Percentiles rank a stretch among this genome's conserved stretches.
These are phyloP conservation scores for Penicillium polonicum DNA, from an alignment of 2,329 filamentous ascomycete genomes.

Conservation along the genomic window DNA sequence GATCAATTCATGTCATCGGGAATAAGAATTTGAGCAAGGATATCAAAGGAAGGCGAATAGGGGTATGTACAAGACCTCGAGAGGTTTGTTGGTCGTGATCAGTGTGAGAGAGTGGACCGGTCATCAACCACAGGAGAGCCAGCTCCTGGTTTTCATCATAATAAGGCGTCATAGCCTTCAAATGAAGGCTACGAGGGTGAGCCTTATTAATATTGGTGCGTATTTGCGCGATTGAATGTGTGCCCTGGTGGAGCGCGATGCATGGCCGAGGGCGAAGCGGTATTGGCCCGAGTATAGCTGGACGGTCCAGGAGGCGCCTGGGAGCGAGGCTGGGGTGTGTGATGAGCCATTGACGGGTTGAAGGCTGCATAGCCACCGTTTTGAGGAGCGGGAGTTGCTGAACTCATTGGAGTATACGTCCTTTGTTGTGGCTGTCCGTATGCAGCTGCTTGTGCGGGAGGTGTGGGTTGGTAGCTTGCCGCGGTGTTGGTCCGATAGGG, in stretches of 20 bases:
- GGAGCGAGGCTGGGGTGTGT: conserved; percentile 9
- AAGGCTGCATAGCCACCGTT: conserved; percentile 25
- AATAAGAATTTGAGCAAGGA: not conserved
- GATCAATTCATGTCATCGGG: not conserved
- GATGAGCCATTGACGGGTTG: conserved; percentile 15
- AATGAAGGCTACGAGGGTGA: not conserved
- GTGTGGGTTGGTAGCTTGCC: conserved; percentile 14
- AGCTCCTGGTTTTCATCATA: conserved; percentile 27
- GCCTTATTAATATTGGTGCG: conserved; percentile 19
- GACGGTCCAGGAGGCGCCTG: conserved; percentile 12
- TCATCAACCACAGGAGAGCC: conserved; percentile 30
- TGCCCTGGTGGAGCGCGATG: conserved; percentile 22
- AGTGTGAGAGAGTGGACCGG: conserved; percentile 16
- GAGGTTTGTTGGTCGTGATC: conserved; percentile 19
- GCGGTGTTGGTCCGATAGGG: conserved; percentile 17
- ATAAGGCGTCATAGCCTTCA: conserved; percentile 3
- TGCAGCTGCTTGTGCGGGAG: conserved; percentile 7
- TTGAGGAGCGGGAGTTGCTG: conserved; percentile 12
- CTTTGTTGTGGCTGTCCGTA: conserved; percentile 9
- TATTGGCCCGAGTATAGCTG: conserved; percentile 21
- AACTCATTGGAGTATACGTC: conserved; percentile 17
- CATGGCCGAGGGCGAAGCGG: conserved; percentile 24
- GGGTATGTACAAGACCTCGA: conserved; percentile 19
- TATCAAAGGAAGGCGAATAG: conserved; percentile 5
- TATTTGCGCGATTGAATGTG: conserved; percentile 25